Conservation (phyloP, 768 basidiomycete genomes). For the Suillus bovinus region DNA sequence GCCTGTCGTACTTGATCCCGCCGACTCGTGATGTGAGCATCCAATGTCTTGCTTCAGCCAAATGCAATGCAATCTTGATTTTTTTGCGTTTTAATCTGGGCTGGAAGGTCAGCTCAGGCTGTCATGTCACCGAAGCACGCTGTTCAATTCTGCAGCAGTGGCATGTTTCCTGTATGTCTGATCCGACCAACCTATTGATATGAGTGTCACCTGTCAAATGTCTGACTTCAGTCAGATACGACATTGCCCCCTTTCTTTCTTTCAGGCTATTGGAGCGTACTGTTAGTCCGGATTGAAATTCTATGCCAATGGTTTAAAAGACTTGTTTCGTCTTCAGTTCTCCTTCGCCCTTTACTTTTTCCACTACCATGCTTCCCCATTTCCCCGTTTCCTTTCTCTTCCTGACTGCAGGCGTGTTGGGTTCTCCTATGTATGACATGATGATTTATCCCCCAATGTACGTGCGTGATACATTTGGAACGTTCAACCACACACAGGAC, state of each 20-base stretch:
- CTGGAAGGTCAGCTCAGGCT: background rate
- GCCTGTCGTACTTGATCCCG: background rate
- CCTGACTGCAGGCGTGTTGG: slow-evolving; percentile 9
- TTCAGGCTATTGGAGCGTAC: too few species aligned
- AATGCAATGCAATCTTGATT: background rate
- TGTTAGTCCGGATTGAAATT: background rate
- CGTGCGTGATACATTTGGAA: background rate
- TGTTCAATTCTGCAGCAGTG: background rate
- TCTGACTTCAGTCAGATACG: background rate
- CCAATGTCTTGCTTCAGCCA: background rate
- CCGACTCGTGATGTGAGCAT: background rate
- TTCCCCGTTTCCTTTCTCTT: slow-evolving; percentile 12
- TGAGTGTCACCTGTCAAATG: background rate
- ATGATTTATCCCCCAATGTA: background rate
- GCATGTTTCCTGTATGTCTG: background rate
- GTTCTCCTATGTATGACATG: slow-evolving; percentile 14
- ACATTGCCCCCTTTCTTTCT: background rate
- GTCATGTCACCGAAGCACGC: background rate
- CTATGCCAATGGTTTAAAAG: slow-evolving; percentile 10
- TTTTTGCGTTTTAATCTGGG: background rate
- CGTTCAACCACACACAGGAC: background rate
- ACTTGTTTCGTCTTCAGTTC: slow-evolving; percentile 19
- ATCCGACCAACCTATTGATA: background rate
- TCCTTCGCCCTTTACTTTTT: background rate
- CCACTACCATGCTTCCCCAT: slow-evolving; percentile 16